Conservation (phyloP, 768 basidiomycete species). For the Trametes maxima region DNA sequence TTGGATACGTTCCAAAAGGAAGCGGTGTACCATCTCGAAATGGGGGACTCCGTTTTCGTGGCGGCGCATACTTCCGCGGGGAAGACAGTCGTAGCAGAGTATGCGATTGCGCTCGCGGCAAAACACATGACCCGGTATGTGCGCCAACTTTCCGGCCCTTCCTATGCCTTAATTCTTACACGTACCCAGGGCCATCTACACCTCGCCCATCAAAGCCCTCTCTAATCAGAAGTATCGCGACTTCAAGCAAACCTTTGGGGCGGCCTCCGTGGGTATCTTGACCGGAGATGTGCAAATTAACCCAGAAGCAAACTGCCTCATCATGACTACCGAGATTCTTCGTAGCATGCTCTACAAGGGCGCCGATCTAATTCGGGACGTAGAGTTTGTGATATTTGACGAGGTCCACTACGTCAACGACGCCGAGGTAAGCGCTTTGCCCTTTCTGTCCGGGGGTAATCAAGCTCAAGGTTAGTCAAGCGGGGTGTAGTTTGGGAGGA, state of each 20-base stretch:
- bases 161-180: background rate
- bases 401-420: conserved; percentile 99
- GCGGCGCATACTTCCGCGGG: conserved; percentile 99
- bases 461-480: conserved; percentile 40
- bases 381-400: conserved; percentile 99
- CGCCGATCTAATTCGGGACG: conserved; percentile 96
- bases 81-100: conserved; percentile 98
- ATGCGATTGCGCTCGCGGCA: conserved; percentile 94
- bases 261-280: conserved; percentile 89
- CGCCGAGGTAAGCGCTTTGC: conserved; percentile 69
- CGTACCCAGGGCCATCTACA: conserved; percentile 85
- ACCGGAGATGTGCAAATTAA: conserved; percentile 99
- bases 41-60: conserved; percentile 98
- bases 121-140: conserved; percentile 98
- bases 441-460: background rate
- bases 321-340: conserved; percentile 98
- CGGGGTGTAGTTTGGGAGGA: conserved; percentile 99
- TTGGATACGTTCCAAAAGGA: conserved; percentile 99
- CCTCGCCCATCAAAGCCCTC: conserved; percentile 97
- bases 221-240: conserved; percentile 99
- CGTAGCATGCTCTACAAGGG: conserved; percentile 99
- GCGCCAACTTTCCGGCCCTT: background rate
- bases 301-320: conserved; percentile 93
- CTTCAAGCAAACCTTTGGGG: conserved; percentile 95
- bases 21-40: conserved; percentile 95